Base-by-base conservation (phyloP, 1,284 basidiomycete species). In the Cerrena zonata region DNA sequence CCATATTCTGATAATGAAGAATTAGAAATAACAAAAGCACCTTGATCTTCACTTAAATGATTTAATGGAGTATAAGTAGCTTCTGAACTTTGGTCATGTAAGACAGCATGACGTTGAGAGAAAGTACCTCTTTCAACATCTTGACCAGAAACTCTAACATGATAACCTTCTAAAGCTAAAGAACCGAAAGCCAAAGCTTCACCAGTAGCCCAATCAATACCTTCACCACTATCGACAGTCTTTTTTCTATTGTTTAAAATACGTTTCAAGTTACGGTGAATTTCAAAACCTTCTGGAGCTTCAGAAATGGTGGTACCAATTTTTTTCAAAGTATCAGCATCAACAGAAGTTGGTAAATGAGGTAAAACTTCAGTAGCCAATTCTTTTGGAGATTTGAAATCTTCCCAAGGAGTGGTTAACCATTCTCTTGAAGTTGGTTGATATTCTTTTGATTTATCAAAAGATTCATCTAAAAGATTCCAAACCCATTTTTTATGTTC, bases 401-500 rank as follows among this genome's bases (percentile, higher is more conserved):
- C 95, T 55, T 91, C 91, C 96, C 96, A 99, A 5, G 94, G 90
- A 26, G 91, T 89, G 10, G 95, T 97, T 47, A 99, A 84, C 96
- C 96, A 99, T 69, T 99, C 96, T 64, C 91, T 89, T 60, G 83
- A 81, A 5, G 91, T 89, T 23, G 95, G 91, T 48, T 91, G 84
- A 70, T 99, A 99, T 67, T 94, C 91, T 76, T 98, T 97, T 24
- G 90, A 80, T 36, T 82, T 93, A 41, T 82, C 86, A 24, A 88
- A 85, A 15, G 95, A 93, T 72, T 89, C 94, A 71, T 99, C 95
- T 53, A 99, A 79, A 89, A 94, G 94, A 42, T 91, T 88, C 94
- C 93, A 97, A 1, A 99, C 96, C 96, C 96, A 99, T 67, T 90
- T 91, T 77, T 92, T 91, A 78, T 99, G 96, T 67, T 98, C 94